A percentile compares a stretch with the other conserved stretches of the same genome.
phyloP scores from a whole-genome alignment of 2,329 filamentous ascomycete species.

The Dactylellina drechsleri region DNA sequence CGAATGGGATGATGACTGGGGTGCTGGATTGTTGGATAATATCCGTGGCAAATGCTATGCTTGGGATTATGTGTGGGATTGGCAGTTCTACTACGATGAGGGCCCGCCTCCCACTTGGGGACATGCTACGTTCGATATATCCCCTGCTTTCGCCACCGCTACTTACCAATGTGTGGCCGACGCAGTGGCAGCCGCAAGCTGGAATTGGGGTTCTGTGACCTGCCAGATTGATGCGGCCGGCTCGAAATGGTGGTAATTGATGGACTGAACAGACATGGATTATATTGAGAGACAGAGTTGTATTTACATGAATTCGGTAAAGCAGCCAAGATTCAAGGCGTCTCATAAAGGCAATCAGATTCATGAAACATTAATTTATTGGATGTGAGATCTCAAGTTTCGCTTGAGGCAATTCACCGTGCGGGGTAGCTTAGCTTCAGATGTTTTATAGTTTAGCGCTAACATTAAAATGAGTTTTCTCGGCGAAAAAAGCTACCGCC shows the following conservation, averaged over 20 bases:
- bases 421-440: too few relatives aligned
- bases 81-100: constrained; percentile 12
- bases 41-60: constrained; percentile 15
- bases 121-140: constrained; percentile 24
- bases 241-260: constrained; percentile 24
- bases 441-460: too few relatives aligned
- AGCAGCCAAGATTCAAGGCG: too few relatives aligned
- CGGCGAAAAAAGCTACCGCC: too few relatives aligned
- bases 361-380: too few relatives aligned
- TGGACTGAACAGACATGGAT: background rate
- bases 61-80: constrained; percentile 14
- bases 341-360: too few relatives aligned
- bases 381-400: too few relatives aligned
- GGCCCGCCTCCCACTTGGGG: constrained; percentile 28
- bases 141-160: constrained; percentile 4
- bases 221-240: constrained; percentile 22
- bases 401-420: too few relatives aligned
- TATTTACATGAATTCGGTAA: too few relatives aligned
- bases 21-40: constrained; percentile 20
- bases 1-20: constrained; percentile 30
- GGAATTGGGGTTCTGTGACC: constrained; percentile 19
- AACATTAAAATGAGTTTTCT: too few relatives aligned
- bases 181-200: constrained; percentile 15
- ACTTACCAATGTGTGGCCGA: constrained; percentile 23
- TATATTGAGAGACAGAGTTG: too few relatives aligned